Base-by-base conservation (phyloP, 148 eudicot genomes). In the Cornus florida region DNA sequence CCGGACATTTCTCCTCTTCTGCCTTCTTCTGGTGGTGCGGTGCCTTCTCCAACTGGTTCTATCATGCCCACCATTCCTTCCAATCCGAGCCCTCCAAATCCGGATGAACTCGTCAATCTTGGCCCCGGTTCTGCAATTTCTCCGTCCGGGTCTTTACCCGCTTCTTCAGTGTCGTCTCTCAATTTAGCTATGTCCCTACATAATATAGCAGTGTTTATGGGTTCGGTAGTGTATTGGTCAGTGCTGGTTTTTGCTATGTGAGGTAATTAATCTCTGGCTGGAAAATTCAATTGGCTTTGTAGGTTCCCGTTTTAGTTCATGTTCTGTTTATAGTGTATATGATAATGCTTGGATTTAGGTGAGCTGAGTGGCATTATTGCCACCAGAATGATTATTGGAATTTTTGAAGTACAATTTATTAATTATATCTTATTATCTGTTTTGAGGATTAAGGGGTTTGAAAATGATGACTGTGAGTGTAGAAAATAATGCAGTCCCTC, bases 21-120 rank as follows among this genome's bases (percentile, higher is more conserved):
- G 53, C 88, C 88, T 73, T 80, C 88, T 28, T 81, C 85, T 1
- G 86, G 88, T 68, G 77, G 88, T 9, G 82, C 32, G n/a, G 12
- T 57, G 62, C 71, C 87, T 66, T 67, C 79, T n/a, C 70, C 80
- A 23, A 17, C 59, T 20, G 74, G 80, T 17, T 81, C 78, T 19
- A 56, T 70, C 62, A 64, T 84, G 69, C 88, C 86, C 33, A 82
- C 88, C 9, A 82, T 86, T 22, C 88, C 88, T 33, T 86, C 86
- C 0, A 80, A 64, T 46, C 82, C 81, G 8, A 86, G 85, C 81
- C 75, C 81, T 31, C 84, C 80, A 5, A 77, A 86, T 64, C 86
- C 88, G 3, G 83, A 83, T 65, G 78, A 69, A 3, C 48, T 24
- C 0, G 28, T 41, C 57, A 14, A 24, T 41, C 16, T 71, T 38